A percentile compares a stretch with the other conserved stretches of the same genome.
phyloP scores from a whole-genome alignment of 371 early-diverging fungal species.

The Actinomortierella ambigua region DNA sequence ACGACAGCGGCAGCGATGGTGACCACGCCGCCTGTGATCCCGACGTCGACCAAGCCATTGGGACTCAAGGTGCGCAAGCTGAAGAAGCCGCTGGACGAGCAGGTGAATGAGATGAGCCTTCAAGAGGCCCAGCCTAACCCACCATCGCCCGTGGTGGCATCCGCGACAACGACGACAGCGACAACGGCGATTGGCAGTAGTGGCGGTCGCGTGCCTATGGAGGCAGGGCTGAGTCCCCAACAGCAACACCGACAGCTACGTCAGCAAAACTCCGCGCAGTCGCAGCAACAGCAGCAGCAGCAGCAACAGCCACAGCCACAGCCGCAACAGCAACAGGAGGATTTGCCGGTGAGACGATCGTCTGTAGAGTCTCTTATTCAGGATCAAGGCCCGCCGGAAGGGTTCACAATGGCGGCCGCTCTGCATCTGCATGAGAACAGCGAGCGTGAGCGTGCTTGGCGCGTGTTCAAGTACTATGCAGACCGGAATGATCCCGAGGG shows the following conservation, averaged over 20 bases:
- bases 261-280: not conserved
- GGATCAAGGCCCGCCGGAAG: no score
- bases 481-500: conserved; percentile 29
- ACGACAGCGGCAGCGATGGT: conserved; percentile 4
- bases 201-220: not conserved
- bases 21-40: conserved; percentile 18
- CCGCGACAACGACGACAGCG: not conserved
- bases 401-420: conserved; percentile 20
- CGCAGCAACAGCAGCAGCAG: conserved; percentile 1
- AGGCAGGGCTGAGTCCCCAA: not conserved
- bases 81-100: conserved; percentile 9
- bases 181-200: conserved; percentile 2
- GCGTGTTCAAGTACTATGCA: conserved; percentile 23
- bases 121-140: conserved; percentile 3
- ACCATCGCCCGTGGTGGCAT: not conserved
- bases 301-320: conserved; percentile 6
- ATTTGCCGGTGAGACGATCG: no score
- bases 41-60: conserved; percentile 18
- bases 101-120: conserved; percentile 17
- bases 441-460: conserved; percentile 31
- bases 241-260: not conserved
- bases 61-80: conserved; percentile 7
- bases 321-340: not conserved
- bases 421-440: conserved; percentile 20
- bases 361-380: no score